These are phyloP conservation scores for Xylaria longipes DNA, from an alignment of 495 filamentous ascomycete species.

Conservation along the genomic window DNA sequence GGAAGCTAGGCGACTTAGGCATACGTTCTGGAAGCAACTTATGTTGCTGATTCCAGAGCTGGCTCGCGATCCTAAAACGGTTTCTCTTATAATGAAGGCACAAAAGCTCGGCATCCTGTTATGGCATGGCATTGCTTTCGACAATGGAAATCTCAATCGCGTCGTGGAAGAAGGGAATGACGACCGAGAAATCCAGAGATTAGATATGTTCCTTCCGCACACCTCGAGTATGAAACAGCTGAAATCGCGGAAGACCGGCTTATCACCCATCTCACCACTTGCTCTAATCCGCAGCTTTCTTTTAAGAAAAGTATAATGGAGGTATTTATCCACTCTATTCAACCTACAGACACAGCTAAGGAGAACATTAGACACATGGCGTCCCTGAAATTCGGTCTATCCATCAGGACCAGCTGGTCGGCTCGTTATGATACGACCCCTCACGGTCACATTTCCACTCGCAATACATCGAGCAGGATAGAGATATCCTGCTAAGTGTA, in stretches of 20 bases:
- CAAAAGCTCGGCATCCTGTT: slow-evolving; percentile 60
- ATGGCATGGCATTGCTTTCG: slow-evolving; percentile 67
- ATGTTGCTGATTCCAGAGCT: slow-evolving; percentile 44
- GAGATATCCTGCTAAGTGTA: not conserved
- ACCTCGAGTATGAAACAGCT: slow-evolving; percentile 10
- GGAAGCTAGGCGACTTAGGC: slow-evolving; percentile 47
- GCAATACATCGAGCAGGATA: not conserved
- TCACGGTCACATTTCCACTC: not conserved
- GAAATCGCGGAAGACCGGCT: slow-evolving; percentile 15
- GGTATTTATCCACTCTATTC: not conserved
- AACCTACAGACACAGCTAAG: not conserved
- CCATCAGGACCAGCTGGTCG: not conserved
- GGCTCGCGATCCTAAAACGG: slow-evolving; percentile 23
- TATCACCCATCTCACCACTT: slow-evolving; percentile 25
- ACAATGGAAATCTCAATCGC: slow-evolving; percentile 59
- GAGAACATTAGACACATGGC: not conserved
- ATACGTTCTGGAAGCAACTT: slow-evolving; percentile 56
- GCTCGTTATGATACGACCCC: not conserved
- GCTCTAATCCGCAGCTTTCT: slow-evolving; percentile 29
- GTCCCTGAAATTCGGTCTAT: not conserved
- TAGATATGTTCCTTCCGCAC: slow-evolving; percentile 44
- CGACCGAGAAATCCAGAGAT: slow-evolving; percentile 52
- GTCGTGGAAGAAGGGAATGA: slow-evolving; percentile 58
- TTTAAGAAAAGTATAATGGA: slow-evolving; percentile 24
- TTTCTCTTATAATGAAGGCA: slow-evolving; percentile 47